These are phyloP conservation scores for Pyrenochaeta sp. DNA, from an alignment of 2,329 filamentous ascomycete species.

Conservation along the genomic window DNA sequence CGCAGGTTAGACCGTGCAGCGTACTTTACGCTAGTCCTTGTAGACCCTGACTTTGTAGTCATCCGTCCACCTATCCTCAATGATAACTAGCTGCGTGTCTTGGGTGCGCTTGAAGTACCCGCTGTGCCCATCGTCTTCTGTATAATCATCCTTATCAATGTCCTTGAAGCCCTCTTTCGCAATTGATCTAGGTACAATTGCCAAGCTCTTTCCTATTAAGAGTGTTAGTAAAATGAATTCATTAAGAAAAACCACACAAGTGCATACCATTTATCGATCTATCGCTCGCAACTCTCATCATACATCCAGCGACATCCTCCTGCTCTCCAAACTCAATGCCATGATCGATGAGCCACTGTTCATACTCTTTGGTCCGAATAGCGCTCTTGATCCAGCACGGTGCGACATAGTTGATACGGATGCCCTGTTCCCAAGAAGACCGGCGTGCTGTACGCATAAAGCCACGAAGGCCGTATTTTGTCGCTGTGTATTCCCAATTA, in stretches of 20 bases:
- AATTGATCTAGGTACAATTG: constrained; percentile 51
- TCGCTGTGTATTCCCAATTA: constrained; percentile 53
- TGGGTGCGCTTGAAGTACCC: constrained; percentile 52
- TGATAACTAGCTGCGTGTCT: constrained; percentile 52
- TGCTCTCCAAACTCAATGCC: constrained; percentile 52
- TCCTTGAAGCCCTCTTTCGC: constrained; percentile 54
- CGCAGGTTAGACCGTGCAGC: too few species aligned
- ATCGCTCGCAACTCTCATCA: constrained; percentile 42
- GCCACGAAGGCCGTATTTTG: constrained; percentile 26
- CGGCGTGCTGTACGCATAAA: constrained; percentile 24
- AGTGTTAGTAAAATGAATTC: neutral
- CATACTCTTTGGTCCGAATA: constrained; percentile 50
- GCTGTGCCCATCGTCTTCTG: constrained; percentile 40
- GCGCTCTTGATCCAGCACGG: constrained; percentile 31
- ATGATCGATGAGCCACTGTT: constrained; percentile 50
- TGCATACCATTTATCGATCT: constrained; percentile 25
- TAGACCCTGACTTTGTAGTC: constrained; percentile 48
- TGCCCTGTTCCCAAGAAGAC: constrained; percentile 23
- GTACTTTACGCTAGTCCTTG: constrained; percentile 38
- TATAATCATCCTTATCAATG: constrained; percentile 50
- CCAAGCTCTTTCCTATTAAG: constrained; percentile 48
- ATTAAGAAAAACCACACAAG: neutral
- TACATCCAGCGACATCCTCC: constrained; percentile 44
- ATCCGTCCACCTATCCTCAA: constrained; percentile 54
- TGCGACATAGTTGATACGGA: constrained; percentile 27